Base-by-base conservation (phyloP, 2,329 filamentous ascomycete species). In the Ophiostoma ips region DNA sequence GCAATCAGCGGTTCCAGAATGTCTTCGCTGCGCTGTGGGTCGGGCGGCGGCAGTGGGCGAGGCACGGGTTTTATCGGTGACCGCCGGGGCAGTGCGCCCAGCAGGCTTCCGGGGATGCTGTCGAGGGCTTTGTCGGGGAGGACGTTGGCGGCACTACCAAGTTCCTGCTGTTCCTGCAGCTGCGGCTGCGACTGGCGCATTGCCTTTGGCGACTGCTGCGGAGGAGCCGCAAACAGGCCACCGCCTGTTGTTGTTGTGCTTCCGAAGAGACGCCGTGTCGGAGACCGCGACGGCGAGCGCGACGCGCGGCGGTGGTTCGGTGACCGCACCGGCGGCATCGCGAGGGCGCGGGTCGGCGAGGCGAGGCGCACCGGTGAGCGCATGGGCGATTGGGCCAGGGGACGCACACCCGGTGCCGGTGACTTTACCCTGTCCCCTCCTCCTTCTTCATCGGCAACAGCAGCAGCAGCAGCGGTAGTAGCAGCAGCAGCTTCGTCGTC, bases 21-120 rank as follows among this genome's bases (percentile, higher is more conserved):
- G 21, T 71, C 69, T 21, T 71, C 66, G 18, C 68, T 65, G 15
- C 66, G 66, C 12, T 65, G 64, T 0, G 66, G 64, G 0, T 59
- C 65, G 0, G 72, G 67, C 0, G 69, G 69, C 2, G 73, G 72
- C 0, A 75, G 59, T 2, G 73, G 71, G 35, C 71, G 63, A 3
- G 72, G 68, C 3, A 62, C 66, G 7, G 70, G 69, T 47, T 66
- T 70, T 3, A 61, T 62, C 2, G 68, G 64, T 0, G 69, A 67
- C 41, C 69, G 66, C 50, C 63, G 62, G 0, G 68, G 66, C 16
- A 62, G 60, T 4, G 60, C 61, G 9, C 63, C 58, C 57, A 68
- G 58, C 2, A 59, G 60, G 16, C 66, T 68, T 5, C 56, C 60
- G 30, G 43, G 43, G 12, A 48, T 30, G 46, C 46, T 36, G 19